Percentiles rank a stretch among this genome's conserved stretches.
Evolutionary conservation across 2,329 filamentous ascomycete species (phyloP).

Genomic region (Diaporthe vexans): DNA sequence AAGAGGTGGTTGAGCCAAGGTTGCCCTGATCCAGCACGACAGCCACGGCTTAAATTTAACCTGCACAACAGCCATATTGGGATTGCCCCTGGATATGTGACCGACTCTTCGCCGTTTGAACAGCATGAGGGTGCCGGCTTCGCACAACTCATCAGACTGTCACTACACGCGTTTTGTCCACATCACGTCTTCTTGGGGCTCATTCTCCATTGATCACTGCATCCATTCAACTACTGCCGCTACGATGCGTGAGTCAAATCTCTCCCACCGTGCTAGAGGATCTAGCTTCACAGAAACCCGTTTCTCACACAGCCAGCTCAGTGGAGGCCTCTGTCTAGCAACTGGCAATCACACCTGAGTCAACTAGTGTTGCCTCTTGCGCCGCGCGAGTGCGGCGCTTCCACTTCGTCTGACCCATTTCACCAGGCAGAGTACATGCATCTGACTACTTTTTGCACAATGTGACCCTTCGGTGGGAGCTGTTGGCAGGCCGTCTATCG

Average conservation of each 20-base stretch:
- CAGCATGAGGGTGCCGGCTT: background rate
- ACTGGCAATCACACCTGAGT: background rate
- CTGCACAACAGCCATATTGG: background rate
- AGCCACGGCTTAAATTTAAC: background rate
- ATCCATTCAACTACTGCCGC: background rate
- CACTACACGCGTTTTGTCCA: no score
- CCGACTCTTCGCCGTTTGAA: background rate
- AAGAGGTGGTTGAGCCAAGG: conserved; percentile 45
- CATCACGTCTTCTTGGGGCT: background rate
- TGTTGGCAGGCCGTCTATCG: background rate
- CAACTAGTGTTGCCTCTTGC: conserved; percentile 37
- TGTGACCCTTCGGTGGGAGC: background rate
- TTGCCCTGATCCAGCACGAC: background rate
- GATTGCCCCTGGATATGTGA: background rate
- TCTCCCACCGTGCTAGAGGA: background rate
- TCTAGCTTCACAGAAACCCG: background rate
- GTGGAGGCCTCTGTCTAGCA: background rate
- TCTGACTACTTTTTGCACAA: no score
- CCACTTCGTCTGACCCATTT: background rate
- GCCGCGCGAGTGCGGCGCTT: background rate
- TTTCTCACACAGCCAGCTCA: background rate
- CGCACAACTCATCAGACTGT: no score
- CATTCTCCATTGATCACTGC: background rate
- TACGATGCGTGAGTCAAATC: conserved; percentile 18
- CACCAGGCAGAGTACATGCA: background rate